These are phyloP conservation scores for Eurotiales sp. DNA, from an alignment of 2,329 filamentous ascomycete genomes.

Conservation along the genomic window DNA sequence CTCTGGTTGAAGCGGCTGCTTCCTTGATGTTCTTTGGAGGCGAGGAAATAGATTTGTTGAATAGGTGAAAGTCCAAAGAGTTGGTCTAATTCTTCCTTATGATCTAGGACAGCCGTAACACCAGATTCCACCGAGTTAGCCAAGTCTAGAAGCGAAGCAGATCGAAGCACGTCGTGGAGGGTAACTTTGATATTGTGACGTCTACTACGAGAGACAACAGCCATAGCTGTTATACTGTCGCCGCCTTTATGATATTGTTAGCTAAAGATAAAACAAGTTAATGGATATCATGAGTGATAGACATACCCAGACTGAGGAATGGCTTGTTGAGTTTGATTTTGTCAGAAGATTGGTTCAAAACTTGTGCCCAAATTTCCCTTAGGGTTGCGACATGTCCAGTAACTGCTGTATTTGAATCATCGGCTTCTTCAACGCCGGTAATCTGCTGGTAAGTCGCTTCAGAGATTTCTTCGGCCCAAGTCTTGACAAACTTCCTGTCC, in stretches of 20 bases:
- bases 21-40: conserved; percentile 20
- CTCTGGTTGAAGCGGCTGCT: conserved; percentile 18
- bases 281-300: background rate
- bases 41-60: conserved; percentile 31
- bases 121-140: conserved; percentile 23
- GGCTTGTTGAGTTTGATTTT: conserved; percentile 8
- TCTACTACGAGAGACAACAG: conserved; percentile 34
- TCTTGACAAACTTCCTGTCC: conserved; percentile 8
- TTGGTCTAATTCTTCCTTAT: conserved; percentile 25
- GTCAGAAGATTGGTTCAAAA: conserved; percentile 8
- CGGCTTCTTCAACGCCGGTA: conserved; percentile 17
- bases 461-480: conserved; percentile 11
- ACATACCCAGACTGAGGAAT: conserved; percentile 14
- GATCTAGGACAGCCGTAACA: conserved; percentile 14
- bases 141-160: conserved; percentile 29
- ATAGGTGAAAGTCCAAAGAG: conserved; percentile 32
- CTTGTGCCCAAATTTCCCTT: conserved; percentile 30
- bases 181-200: conserved; percentile 31
- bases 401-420: conserved; percentile 18
- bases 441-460: conserved; percentile 35
- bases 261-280: background rate
- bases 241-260: conserved; percentile 24
- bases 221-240: conserved; percentile 40
- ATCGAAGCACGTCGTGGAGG: conserved; percentile 33
- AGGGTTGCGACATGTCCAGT: conserved; percentile 21